Base-by-base conservation (phyloP, 1,139 yeast species). In the Kodamaea derodonti region DNA sequence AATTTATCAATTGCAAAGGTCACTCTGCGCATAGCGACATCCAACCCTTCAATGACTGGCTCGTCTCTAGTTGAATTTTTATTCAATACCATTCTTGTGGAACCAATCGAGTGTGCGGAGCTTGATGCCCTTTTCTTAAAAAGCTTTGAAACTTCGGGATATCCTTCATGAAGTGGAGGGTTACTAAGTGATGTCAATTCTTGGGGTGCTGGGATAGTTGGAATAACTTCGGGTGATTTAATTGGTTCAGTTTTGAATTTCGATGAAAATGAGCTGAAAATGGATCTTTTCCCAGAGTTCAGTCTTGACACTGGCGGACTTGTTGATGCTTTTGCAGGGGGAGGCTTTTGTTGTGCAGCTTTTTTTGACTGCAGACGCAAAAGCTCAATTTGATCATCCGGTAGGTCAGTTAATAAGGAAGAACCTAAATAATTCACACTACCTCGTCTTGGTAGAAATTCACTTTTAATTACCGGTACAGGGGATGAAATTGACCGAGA, bases 1-100 rank as follows among this genome's bases (percentile, higher is more conserved):
- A 87, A 69, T 40, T 79, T 73, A 42, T 84, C 82, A 11, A 84
- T 65, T 1, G 94, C 84, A 57, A 90, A 90, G 2, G 78, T 70
- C 3, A 90, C 97, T 38, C 94, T 59, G 46, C 72, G 72, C 42
- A 84, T 62, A n/a, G 64, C 61, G 9, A 18, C 9, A 15, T 48
- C 40, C 27, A 72, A 52, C 27, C 69, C 74, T 30, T 64, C 64
- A 11, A 74, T 48, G 3, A 9, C 11, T 9, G 28, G 29, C 1
- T 71, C 70, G 10, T 52, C 49, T 38, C 69, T 57, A 42, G 61
- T 58, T 13, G 68, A 69, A 46, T 74, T 75, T 48, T 62, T 72
- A 50, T 75, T 76, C 39, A 75, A 52, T 5, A 72, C 58, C 14
- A 69, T 58, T 26, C 78, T 48, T 9, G 32, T 7, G 9, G 32